These are phyloP conservation scores for Phialophora macrospora DNA, from an alignment of 2,329 filamentous ascomycete genomes.

Conservation along the genomic window DNA sequence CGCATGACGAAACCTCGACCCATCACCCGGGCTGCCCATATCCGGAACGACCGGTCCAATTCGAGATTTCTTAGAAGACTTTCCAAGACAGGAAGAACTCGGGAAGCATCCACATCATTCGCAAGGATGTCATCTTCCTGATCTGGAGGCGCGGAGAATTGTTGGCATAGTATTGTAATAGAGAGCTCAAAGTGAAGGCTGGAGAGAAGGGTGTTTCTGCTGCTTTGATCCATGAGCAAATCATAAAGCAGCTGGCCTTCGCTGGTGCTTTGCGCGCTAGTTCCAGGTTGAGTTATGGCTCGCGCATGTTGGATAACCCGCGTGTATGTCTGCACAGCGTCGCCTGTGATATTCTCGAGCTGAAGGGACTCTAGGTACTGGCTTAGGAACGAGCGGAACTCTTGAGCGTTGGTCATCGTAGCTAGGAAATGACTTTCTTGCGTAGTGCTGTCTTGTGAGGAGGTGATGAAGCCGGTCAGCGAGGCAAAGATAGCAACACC, in stretches of 20 bases:
- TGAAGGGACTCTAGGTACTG: slow-evolving; percentile 69
- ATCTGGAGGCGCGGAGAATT: slow-evolving; percentile 68
- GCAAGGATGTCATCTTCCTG: slow-evolving; percentile 70
- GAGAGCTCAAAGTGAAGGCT: slow-evolving; percentile 71
- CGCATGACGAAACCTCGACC: slow-evolving; percentile 82
- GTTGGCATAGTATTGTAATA: slow-evolving; percentile 72
- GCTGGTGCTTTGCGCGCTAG: slow-evolving; percentile 69
- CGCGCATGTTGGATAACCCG: slow-evolving; percentile 70
- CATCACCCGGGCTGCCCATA: slow-evolving; percentile 84
- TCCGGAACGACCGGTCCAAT: slow-evolving; percentile 70
- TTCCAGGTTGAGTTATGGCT: slow-evolving; percentile 69
- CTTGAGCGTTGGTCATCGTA: slow-evolving; percentile 74
- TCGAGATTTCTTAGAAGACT: slow-evolving; percentile 71
- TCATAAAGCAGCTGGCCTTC: slow-evolving; percentile 81
- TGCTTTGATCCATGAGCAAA: slow-evolving; percentile 74
- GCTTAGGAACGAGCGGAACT: slow-evolving; percentile 79
- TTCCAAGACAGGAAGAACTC: slow-evolving; percentile 72
- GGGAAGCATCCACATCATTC: slow-evolving; percentile 66
- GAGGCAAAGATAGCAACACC: slow-evolving; percentile 79
- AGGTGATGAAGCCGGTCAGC: slow-evolving; percentile 74
- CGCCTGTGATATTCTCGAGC: slow-evolving; percentile 56
- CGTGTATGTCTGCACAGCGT: slow-evolving; percentile 29
- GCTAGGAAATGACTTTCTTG: slow-evolving; percentile 81
- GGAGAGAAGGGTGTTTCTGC: slow-evolving; percentile 68
- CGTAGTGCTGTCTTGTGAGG: slow-evolving; percentile 76